Evolutionary conservation across 805 yeast species (phyloP), one percentile per base, ranked within the genome.

Genomic region (Myxozyma melibiosi): DNA sequence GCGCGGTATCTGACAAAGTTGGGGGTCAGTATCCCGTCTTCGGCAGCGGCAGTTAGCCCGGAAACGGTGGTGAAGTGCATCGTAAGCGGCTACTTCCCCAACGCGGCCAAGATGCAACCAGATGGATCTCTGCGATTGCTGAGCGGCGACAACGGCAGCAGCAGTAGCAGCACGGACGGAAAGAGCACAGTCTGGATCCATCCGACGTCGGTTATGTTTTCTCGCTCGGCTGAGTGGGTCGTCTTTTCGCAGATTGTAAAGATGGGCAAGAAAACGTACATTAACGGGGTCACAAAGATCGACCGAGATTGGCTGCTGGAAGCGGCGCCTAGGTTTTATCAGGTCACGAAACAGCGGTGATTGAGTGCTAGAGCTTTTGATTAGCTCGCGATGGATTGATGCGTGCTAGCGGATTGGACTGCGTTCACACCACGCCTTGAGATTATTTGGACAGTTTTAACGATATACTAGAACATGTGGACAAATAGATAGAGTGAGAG

Each of bases 1-100:
- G 63, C 71, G 4, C 68, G 74, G 11, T 45, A 60, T 45, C 43
- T 63, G 22, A 40, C 43, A 8, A 48, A 48, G 8, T 50, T 62
- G 14, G 53, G 54, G 4, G 30, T 52, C 2, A 25, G 16, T 8
- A 16, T 51, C 6, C 35, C 51, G 3, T 14, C 37, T 6, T 27
- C 41, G 5, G 14, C 47, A 4, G 22, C 40, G 38, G n/a, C 51
- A 16, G 46, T 35, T 27, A n/a, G 38, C n/a, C 18, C 51, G 3
- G 52, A 51, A 16, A 51, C 55, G 8, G 50, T 65, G 5, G 31
- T 40, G 14, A 54, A 61, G 25, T 65, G 68, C 44, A 39, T 65
- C 4, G 42, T 38, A 2, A 27, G 44, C 28, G 69, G 64, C 9
- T 62, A 47, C 31, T 61, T 62, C 28, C 22, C 55, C 11, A 52